phyloP scores from a whole-genome alignment of 257 asterid species.

The Penstemon newberryi region DNA sequence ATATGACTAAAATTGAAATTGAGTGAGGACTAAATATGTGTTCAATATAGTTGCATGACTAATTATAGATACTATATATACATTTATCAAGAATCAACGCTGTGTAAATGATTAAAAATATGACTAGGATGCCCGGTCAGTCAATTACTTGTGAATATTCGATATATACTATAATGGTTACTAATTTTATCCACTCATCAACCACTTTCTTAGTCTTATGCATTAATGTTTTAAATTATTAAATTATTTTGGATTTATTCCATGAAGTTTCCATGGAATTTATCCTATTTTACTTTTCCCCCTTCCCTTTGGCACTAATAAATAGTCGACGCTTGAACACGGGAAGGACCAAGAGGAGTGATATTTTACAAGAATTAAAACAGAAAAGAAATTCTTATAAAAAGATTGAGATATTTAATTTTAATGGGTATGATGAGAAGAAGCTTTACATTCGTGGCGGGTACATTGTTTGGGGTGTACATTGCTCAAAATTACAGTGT shows the following conservation, averaged over 20 bases:
- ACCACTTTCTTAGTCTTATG: too few species aligned
- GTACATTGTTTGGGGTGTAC: conserved; percentile 38
- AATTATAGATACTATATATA: too few species aligned
- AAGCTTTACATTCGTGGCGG: conserved; percentile 36
- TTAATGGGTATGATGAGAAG: conserved; percentile 35
- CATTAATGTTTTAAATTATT: background rate
- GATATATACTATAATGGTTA: background rate
- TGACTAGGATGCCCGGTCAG: background rate
- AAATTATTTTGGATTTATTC: background rate
- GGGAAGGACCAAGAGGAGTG: background rate
- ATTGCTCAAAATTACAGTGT: conserved; percentile 42
- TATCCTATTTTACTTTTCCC: too few species aligned
- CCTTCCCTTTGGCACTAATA: background rate
- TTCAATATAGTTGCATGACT: too few species aligned
- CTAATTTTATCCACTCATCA: too few species aligned
- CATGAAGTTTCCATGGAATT: background rate
- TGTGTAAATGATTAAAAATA: background rate
- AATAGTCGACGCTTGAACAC: conserved; percentile 17
- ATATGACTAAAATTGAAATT: too few species aligned
- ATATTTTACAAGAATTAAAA: too few species aligned
- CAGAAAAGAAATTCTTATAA: too few species aligned
- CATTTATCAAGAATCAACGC: background rate
- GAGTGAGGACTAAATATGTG: too few species aligned
- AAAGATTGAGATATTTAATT: too few species aligned
- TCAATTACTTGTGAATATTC: background rate